Evolutionary conservation across 768 basidiomycete genomes (phyloP), one percentile per base, ranked within the genome.

Genomic region (Suillus brevipes): DNA sequence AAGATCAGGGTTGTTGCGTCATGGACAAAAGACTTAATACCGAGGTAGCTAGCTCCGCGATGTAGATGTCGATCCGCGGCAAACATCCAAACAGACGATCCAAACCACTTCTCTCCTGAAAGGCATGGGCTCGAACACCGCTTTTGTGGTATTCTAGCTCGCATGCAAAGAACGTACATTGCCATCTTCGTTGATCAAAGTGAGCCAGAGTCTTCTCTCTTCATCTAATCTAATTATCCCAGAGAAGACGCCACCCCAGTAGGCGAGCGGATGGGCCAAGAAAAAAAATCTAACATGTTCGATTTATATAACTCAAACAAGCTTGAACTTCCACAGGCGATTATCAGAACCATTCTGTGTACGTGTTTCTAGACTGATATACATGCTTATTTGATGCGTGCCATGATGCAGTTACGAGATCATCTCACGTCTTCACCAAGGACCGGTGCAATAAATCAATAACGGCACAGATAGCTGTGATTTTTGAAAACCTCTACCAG

Each of bases 121-220:
- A 10, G 76, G 77, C 13, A 81, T 76, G 9, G 89, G 85, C 3
- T 76, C 73, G 1, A 85, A 82, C 23, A 13, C 12, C 12, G n/a
- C n/a, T 23, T n/a, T 13, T 45, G 23, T 10, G 80, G 76, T 23
- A 89, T 78, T 16, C 92, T 92, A 43, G 92, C 90, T 47, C 92
- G 92, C 69, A 91, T 92, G 70, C 64, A 56, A 61, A 65, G 37
- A 3, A 72, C 89, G 71, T 75, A 93, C 92, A 88, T 87, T 91
- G 10, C 86, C 86, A 68, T 94, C 91, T 40, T 94, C 78, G 68
- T 95, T 94, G 64, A 95, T 82, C 73, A 94, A 95, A 0, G 84
- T 83, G 13, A 87, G 89, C 92, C 93, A 95, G 20, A 20, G 43
- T 6, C 43, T n/a, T n/a, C n/a, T 45, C 2, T 23, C 45, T 50